Percentiles rank a stretch among this genome's conserved stretches.
These are phyloP conservation scores for Xylaria sp. DNA, from an alignment of 2,329 filamentous ascomycete genomes.

Conservation along the genomic window DNA sequence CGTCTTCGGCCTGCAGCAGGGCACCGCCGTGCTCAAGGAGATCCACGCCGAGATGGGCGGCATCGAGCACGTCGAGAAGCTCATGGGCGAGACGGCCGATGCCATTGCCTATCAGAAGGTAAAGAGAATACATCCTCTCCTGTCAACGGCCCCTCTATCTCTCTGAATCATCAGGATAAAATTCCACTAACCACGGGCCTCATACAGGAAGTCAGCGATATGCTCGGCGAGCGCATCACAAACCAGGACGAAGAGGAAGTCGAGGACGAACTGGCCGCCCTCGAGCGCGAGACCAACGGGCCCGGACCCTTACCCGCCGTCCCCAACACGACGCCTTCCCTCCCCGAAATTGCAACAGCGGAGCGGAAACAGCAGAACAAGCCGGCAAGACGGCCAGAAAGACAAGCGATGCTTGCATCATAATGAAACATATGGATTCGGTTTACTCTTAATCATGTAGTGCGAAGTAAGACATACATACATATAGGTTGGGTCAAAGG, in stretches of 20 bases:
- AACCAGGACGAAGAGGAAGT: constrained; percentile 98
- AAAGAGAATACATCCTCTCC: constrained; percentile 39
- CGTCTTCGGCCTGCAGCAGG: constrained; percentile 89
- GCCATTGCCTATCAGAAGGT: constrained; percentile 92
- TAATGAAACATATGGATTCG: constrained; percentile 31
- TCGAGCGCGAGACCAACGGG: constrained; percentile 70
- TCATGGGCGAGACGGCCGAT: constrained; percentile 92
- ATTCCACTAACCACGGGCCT: constrained; percentile 23
- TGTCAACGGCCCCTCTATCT: not conserved
- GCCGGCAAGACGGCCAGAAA: constrained; percentile 45
- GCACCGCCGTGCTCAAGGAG: constrained; percentile 86
- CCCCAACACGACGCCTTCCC: constrained; percentile 50
- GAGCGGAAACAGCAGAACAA: constrained; percentile 32
- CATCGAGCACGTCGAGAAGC: constrained; percentile 90
- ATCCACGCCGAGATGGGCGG: constrained; percentile 98
- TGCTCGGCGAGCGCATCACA: constrained; percentile 87
- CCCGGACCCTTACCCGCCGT: constrained; percentile 47
- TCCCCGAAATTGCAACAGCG: constrained; percentile 35
- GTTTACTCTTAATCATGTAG: constrained; percentile 13
- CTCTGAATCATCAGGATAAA: not conserved
- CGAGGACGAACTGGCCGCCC: constrained; percentile 88
- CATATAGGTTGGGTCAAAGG: not conserved
- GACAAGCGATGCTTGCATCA: constrained; percentile 55
- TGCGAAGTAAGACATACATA: constrained; percentile 15
- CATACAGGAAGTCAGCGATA: constrained; percentile 85